phyloP scores from a whole-genome alignment of 2,329 filamentous ascomycete species.

The Fonsecaea pedrosoi region DNA sequence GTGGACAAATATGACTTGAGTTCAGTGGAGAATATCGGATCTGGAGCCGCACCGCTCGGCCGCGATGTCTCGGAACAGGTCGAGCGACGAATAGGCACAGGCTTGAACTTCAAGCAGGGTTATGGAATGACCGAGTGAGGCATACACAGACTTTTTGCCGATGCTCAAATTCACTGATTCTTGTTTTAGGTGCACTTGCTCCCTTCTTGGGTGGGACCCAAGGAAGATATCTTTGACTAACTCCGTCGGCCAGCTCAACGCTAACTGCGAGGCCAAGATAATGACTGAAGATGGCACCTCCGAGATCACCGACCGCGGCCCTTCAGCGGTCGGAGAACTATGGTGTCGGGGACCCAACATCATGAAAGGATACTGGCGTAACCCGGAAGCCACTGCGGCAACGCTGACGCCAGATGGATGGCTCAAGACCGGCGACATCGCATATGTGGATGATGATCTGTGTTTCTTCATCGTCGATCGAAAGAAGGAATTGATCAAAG shows the following conservation, averaged over 20 bases:
- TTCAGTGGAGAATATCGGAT: conserved; percentile 65
- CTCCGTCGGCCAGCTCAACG: conserved; percentile 70
- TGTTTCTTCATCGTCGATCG: conserved; percentile 71
- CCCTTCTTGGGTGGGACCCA: conserved; percentile 69
- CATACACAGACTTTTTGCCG: neutral
- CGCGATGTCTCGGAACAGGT: conserved; percentile 65
- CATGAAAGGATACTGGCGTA: conserved; percentile 66
- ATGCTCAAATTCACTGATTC: neutral
- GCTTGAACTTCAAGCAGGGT: conserved; percentile 69
- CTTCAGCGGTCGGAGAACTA: conserved; percentile 51
- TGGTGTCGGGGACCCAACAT: conserved; percentile 63
- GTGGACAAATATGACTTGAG: conserved; percentile 71
- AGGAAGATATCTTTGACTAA: conserved; percentile 51
- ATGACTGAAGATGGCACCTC: conserved; percentile 54
- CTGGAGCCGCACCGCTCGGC: conserved; percentile 73
- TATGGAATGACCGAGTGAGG: conserved; percentile 84
- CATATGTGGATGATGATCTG: conserved; percentile 49
- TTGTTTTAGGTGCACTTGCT: conserved; percentile 65
- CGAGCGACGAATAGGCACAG: conserved; percentile 61
- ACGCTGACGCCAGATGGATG: conserved; percentile 60
- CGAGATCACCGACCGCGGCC: conserved; percentile 32
- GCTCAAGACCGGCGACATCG: conserved; percentile 67
- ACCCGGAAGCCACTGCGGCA: conserved; percentile 61
- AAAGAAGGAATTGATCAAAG: conserved; percentile 64
- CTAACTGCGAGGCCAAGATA: conserved; percentile 73